Evolutionary conservation across 768 basidiomycete genomes (phyloP).

Genomic region (Xanthoconium stramineum): DNA sequence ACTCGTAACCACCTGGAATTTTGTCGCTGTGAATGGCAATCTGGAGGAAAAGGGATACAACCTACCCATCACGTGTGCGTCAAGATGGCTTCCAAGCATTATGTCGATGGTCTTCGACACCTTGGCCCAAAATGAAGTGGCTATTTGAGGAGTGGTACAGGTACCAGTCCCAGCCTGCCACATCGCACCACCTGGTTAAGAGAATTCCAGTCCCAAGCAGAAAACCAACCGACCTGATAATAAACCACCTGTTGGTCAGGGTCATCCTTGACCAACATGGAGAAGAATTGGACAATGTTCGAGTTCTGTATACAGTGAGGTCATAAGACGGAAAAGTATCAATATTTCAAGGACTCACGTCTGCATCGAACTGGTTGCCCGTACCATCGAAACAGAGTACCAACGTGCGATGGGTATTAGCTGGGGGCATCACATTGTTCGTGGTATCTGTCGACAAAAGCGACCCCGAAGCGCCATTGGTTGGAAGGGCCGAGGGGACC

Average conservation of each 20-base stretch:
- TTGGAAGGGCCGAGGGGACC: conserved; percentile 5
- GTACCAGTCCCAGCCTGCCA: conserved; percentile 69
- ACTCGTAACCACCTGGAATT: conserved; percentile 65
- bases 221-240: conserved; percentile 51
- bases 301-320: conserved; percentile 49
- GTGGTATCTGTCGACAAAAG: background rate
- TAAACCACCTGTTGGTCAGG: conserved; percentile 63
- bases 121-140: conserved; percentile 53
- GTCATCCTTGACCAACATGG: conserved; percentile 68
- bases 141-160: conserved; percentile 60
- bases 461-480: background rate
- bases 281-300: conserved; percentile 66
- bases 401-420: conserved; percentile 48
- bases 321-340: background rate
- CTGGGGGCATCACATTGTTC: conserved; percentile 41
- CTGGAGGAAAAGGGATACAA: background rate
- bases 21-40: background rate
- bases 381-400: conserved; percentile 67
- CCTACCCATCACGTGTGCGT: conserved; percentile 69
- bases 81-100: conserved; percentile 58
- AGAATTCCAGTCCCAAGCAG: background rate
- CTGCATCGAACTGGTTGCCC: conserved; percentile 65
- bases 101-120: conserved; percentile 54
- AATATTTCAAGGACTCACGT: conserved; percentile 39
- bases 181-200: background rate